Evolutionary conservation across 352 stramenopile genomes (phyloP), one percentile per base, ranked within the genome.

Genomic region (Phytophthora sansomeana): DNA sequence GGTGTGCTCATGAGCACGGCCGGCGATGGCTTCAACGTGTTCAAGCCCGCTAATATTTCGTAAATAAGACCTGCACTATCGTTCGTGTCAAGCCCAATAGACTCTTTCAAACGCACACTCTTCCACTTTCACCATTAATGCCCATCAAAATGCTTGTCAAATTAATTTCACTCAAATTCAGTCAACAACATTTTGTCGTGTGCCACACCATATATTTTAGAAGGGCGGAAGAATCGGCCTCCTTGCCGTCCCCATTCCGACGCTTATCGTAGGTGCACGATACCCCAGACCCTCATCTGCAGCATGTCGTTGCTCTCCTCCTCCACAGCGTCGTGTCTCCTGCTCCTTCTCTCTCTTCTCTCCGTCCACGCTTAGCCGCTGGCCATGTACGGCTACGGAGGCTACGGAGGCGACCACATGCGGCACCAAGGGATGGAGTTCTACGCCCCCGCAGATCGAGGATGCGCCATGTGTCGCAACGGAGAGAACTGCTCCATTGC

Each of bases 1-100:
- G 98, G 97, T 67, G 92, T 98, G 72, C 78, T 99, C 35, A 94
- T 99, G 54, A 98, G 93, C 55, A 99, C 97, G 21, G 97, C 97
- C 38, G 88, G 92, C 62, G 96, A 98, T 72, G 97, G 96, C 39
- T 99, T 99, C 75, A 98, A 98, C 77, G 86, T 99, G 10, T 99
- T 99, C 75, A 99, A 99, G 82, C 97, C 97, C 48, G 90, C 82
- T 75, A 96, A 96, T 83, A 96, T 96, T 84, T 96, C 88, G 47
- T 96, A 95, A 90, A 73, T 79, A 68, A 73, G 29, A 52, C 35
- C 63, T 56, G 46, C 65, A 44, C 58, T 17, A 30, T 49, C 52
- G 26, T 67, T 63, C 41, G 43, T 58, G 57, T 62, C 57, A 29
- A 57, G 57, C 48, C 32, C 58, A 67, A 57, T 63, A 55, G 56